Evolutionary conservation across 768 basidiomycete genomes (phyloP).

Genomic region (Leccinum broughii): DNA sequence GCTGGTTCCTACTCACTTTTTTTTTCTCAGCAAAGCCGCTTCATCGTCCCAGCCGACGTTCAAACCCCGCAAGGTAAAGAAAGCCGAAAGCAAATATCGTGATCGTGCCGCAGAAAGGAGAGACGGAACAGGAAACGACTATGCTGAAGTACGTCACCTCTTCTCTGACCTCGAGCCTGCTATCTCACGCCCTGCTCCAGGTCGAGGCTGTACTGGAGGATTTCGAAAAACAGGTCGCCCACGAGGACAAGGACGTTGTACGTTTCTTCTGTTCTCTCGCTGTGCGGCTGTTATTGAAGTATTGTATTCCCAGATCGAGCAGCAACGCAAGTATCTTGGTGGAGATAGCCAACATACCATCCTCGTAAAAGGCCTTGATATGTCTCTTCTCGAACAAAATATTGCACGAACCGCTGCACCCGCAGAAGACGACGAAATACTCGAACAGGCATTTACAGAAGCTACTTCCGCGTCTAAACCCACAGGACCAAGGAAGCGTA

Average conservation of each 20-base stretch:
- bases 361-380: constrained; percentile 88
- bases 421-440: constrained; percentile 73
- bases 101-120: constrained; percentile 78
- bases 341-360: constrained; percentile 85
- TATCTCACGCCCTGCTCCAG: constrained; percentile 35
- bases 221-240: constrained; percentile 67
- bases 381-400: constrained; percentile 81
- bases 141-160: constrained; percentile 54
- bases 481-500: constrained; percentile 58
- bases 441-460: constrained; percentile 73
- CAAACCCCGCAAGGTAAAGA: constrained; percentile 81
- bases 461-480: constrained; percentile 33
- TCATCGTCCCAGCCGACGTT: constrained; percentile 63
- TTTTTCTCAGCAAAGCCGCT: constrained; percentile 43
- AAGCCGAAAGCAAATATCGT: constrained; percentile 57
- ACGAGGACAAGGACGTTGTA: constrained; percentile 61
- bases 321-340: constrained; percentile 75
- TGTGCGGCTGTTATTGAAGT: background rate
- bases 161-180: background rate
- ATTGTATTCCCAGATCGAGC: constrained; percentile 54
- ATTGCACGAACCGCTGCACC: constrained; percentile 44
- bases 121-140: constrained; percentile 66
- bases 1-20: background rate
- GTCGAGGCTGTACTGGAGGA: constrained; percentile 82
- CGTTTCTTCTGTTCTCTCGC: constrained; percentile 19